These are phyloP conservation scores for Scenedesmus sp. DNA, from an alignment of 163 green algal species.

Conservation along the genomic window DNA sequence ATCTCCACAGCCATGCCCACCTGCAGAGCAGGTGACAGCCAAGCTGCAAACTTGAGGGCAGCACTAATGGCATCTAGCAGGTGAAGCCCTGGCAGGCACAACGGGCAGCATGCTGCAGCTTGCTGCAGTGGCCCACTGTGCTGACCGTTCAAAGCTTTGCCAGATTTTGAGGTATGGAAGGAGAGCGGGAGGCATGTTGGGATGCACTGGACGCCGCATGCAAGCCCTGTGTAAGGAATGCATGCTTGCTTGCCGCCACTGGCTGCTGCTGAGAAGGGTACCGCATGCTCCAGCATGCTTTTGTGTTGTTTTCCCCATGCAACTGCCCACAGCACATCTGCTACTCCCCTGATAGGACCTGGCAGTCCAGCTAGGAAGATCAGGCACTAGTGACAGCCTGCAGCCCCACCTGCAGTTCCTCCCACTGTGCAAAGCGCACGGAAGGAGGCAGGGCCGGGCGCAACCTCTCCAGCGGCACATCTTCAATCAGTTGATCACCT, in stretches of 20 bases:
- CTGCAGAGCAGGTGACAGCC: not conserved
- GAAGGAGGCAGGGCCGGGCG: conserved; percentile 28
- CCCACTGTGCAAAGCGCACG: conserved; percentile 31
- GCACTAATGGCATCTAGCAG: not conserved
- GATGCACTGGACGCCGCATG: not conserved
- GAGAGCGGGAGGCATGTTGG: not conserved
- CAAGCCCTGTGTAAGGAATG: not conserved
- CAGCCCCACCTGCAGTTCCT: conserved; percentile 38
- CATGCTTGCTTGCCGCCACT: not conserved
- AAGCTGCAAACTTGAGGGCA: not conserved
- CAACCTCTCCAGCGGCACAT: not conserved
- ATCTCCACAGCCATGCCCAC: conserved; percentile 55
- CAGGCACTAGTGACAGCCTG: not conserved
- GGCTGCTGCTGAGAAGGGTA: not conserved
- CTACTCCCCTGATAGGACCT: not conserved
- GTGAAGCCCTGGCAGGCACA: too few species aligned
- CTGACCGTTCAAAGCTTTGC: not conserved
- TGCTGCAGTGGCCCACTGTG: not conserved
- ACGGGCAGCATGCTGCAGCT: not conserved
- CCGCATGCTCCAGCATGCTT: not conserved
- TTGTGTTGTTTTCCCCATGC: not conserved
- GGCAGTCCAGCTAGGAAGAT: not conserved
- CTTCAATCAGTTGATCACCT: conserved; percentile 13
- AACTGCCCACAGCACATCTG: not conserved
- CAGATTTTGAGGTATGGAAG: not conserved